Conservation (phyloP, 805 yeast genomes). For the Debaryomyces hansenii region DNA sequence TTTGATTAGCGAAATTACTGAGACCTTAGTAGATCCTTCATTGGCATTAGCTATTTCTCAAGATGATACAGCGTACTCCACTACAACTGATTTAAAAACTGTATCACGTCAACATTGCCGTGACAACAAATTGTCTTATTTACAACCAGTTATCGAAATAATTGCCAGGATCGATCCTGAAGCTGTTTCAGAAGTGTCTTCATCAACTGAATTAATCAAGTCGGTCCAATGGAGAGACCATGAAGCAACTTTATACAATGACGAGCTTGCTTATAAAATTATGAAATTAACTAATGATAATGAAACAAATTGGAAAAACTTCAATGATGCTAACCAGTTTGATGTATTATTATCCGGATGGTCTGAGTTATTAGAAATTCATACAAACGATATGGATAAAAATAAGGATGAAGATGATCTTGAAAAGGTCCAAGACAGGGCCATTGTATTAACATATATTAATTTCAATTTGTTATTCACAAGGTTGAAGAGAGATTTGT, state of each 20-base stretch:
- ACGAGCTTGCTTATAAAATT: constrained; percentile 66
- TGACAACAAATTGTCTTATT: constrained; percentile 28
- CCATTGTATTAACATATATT: constrained; percentile 73
- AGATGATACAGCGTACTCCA: constrained; percentile 21
- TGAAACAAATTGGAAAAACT: constrained; percentile 18
- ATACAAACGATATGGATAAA: constrained; percentile 54
- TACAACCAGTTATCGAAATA: constrained; percentile 40
- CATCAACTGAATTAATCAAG: constrained; percentile 25
- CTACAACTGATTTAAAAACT: constrained; percentile 48
- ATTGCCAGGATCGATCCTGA: constrained; percentile 38
- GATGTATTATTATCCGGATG: constrained; percentile 62
- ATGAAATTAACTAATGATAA: constrained; percentile 35
- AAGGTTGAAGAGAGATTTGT: constrained; percentile 70
- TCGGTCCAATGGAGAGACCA: constrained; percentile 52
- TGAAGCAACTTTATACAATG: constrained; percentile 63
- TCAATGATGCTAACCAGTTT: constrained; percentile 45
- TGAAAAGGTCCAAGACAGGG: constrained; percentile 65
- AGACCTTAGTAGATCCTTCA: constrained; percentile 64
- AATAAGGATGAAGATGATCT: constrained; percentile 49
- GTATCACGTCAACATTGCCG: constrained; percentile 46
- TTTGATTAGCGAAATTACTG: constrained; percentile 55
- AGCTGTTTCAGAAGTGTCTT: constrained; percentile 33
- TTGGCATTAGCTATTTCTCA: constrained; percentile 55
- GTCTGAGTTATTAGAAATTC: constrained; percentile 67
- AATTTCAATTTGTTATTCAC: constrained; percentile 65